Evolutionary conservation across 1,284 basidiomycete species (phyloP), one percentile per base, ranked within the genome.

Genomic region (Sporisorium reilianum): DNA sequence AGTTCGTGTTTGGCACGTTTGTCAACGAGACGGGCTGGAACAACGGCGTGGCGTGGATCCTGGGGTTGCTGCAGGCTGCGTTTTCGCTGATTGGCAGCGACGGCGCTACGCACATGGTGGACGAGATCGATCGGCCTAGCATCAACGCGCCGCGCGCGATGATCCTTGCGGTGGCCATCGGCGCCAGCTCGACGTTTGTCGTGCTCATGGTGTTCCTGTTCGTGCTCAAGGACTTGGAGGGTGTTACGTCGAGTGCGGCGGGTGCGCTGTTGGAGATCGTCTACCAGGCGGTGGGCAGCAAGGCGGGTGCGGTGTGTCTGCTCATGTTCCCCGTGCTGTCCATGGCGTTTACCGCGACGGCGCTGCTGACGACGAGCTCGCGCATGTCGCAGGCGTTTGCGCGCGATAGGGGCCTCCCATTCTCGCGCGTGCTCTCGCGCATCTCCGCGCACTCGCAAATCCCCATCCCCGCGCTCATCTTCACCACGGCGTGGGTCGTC

Each of bases 321-420:
- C 67, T 81, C 41, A 83, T 86, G 56, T 86, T 87, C 76, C 86
- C 87, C 1, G 83, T 87, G 49, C 28, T 56, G 9, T 82, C 79
- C 20, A 87, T 87, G 86, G 81, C 79, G 20, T 84, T 85, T 20
- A 77, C 82, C 8, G 77, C 71, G 1, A 67, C 69, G 3, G 74
- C 65, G 1, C 54, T 79, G 18, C 54, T 79, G 3, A 68, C 89
- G 51, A 90, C 89, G 2, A 88, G 89, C 12, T 91, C 90, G 1
- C 88, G 91, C 20, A 89, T 90, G 79, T 89, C 89, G 1, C 90
- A 90, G 86, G 89, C 89, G 38, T 91, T 92, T 72, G 90, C 91
- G 0, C 87, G 90, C 1, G 91, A 92, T 84, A 86, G 87, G 56
- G 91, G 90, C 9, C 87, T 92, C 1, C 90, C 90, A 1, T 88